phyloP scores from a whole-genome alignment of 208 protist species.

The Leptomonas pyrrhocoris region DNA sequence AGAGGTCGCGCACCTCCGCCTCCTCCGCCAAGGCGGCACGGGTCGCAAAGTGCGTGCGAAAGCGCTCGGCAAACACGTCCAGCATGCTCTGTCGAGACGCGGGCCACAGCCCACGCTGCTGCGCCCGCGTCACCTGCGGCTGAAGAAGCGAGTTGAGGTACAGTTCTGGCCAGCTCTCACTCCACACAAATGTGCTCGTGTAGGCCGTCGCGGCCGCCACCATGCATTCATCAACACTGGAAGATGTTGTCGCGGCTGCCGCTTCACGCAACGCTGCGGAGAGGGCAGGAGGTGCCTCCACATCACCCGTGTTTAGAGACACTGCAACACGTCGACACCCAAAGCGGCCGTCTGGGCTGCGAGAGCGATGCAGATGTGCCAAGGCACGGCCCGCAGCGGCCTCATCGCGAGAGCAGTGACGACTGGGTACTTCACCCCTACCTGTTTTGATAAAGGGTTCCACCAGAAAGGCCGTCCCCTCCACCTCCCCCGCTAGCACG shows the following conservation, averaged over 20 bases:
- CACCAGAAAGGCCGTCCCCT: slow-evolving; percentile 18
- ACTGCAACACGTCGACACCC: slow-evolving; percentile 14
- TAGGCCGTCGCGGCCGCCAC: slow-evolving; percentile 7
- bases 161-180: slow-evolving; percentile 23
- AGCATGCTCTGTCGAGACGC: slow-evolving; percentile 12
- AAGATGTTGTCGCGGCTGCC: too few species aligned
- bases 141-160: slow-evolving; percentile 19
- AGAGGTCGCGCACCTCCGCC: too few species aligned
- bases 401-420: slow-evolving; percentile 3
- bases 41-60: slow-evolving; percentile 20
- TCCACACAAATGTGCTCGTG: slow-evolving; percentile 27
- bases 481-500: slow-evolving; percentile 11
- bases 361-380: slow-evolving; percentile 19
- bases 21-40: neutral
- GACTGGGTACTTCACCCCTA: neutral
- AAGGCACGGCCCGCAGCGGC: slow-evolving; percentile 21
- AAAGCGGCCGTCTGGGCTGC: slow-evolving; percentile 27
- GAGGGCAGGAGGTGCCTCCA: neutral
- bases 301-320: slow-evolving; percentile 14
- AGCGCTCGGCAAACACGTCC: slow-evolving; percentile 21
- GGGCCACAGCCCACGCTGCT: slow-evolving; percentile 23
- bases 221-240: neutral
- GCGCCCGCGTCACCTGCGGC: slow-evolving; percentile 22
- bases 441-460: slow-evolving; percentile 22
- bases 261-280: neutral